These are phyloP conservation scores for Carex kokanica DNA, from an alignment of 176 grass and related monocot genomes.

Conservation along the genomic window DNA sequence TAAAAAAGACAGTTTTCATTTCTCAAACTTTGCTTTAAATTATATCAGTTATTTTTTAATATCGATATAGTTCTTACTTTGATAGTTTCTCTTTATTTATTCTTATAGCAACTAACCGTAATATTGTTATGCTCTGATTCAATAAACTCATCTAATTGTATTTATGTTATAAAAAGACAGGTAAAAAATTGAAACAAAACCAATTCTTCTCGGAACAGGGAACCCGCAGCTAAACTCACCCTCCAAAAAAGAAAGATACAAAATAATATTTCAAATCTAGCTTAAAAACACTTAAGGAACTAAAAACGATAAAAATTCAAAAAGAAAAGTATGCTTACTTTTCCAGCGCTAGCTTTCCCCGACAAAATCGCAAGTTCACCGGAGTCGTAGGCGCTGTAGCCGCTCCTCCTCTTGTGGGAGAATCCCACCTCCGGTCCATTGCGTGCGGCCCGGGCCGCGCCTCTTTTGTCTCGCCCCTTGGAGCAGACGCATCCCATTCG, in stretches of 20 bases:
- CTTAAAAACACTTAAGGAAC: neutral
- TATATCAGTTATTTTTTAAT: neutral
- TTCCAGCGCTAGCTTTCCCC: constrained; percentile 42
- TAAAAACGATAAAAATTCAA: neutral
- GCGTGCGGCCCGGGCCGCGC: neutral
- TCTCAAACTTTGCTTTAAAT: neutral
- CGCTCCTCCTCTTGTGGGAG: constrained; percentile 23
- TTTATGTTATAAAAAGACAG: neutral
- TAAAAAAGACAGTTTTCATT: neutral
- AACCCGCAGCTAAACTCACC: neutral
- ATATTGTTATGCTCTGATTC: neutral
- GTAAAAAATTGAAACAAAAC: neutral
- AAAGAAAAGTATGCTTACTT: constrained; percentile 32
- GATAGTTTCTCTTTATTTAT: neutral
- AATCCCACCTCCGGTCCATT: constrained; percentile 11
- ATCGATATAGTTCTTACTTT: neutral
- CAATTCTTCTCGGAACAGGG: neutral
- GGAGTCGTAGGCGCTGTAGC: constrained; percentile 42
- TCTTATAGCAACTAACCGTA: neutral
- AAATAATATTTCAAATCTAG: neutral
- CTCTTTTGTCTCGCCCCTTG: constrained; percentile 1
- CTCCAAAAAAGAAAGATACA: neutral
- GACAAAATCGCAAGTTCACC: constrained; percentile 57
- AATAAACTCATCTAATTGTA: neutral
- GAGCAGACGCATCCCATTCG: constrained; percentile 73